Conservation (phyloP, 75 land plant genomes). For the Picea sitchensis region DNA sequence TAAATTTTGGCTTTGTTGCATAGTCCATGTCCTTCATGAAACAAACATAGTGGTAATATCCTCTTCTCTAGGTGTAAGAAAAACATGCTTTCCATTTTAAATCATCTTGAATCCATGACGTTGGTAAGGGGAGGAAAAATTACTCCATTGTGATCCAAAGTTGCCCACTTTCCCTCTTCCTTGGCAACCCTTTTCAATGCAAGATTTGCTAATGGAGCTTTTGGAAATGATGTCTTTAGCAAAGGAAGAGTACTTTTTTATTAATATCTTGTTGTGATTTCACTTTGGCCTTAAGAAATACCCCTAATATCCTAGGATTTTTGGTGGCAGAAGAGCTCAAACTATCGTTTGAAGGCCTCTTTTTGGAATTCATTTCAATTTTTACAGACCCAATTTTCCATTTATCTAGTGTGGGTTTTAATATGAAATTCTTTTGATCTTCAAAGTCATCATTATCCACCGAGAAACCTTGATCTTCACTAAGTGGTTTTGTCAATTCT, state of each 20-base stretch:
- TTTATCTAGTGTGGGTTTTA: conserved; percentile 16
- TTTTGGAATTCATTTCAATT: conserved; percentile 14
- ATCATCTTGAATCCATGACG: conserved; percentile 90
- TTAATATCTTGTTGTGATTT: conserved; percentile 19
- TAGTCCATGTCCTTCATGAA: conserved; percentile 90
- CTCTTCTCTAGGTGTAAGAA: conserved; percentile 81
- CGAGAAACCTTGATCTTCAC: not conserved
- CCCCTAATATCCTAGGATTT: conserved; percentile 28
- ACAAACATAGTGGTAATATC: conserved; percentile 98
- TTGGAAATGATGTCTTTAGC: conserved; percentile 10
- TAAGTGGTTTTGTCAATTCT: conserved; percentile 10
- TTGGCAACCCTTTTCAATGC: conserved; percentile 41
- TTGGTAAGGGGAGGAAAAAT: conserved; percentile 83
- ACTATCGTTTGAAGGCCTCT: conserved; percentile 33
- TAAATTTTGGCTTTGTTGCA: conserved; percentile 55
- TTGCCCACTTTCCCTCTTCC: conserved; percentile 82
- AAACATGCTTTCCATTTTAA: conserved; percentile 74
- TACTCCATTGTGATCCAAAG: conserved; percentile 84
- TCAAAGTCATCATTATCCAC: conserved; percentile 22
- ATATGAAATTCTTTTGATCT: conserved; percentile 34
- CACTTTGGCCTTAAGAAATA: conserved; percentile 14
- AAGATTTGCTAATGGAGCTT: conserved; percentile 10
- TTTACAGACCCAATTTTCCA: not conserved
- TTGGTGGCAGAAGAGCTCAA: conserved; percentile 23
- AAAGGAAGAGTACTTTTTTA: conserved; percentile 14